phyloP scores from a whole-genome alignment of 2,329 filamentous ascomycete species.

The Pyrenophora seminiperda region DNA sequence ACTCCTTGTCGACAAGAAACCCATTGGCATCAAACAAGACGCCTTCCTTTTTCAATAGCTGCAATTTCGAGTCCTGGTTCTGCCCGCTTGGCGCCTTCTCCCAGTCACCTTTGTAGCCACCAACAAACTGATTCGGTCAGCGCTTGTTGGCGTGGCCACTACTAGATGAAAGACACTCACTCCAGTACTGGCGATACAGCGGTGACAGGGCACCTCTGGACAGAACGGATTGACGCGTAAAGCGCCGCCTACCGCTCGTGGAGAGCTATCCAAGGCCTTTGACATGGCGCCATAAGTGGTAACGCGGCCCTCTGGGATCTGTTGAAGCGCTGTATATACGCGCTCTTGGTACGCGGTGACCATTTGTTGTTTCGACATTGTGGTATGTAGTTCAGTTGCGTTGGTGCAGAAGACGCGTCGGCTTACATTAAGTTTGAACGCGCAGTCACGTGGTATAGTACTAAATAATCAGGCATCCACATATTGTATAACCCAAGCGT shows the following conservation, averaged over 20 bases:
- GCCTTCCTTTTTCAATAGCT: slow-evolving; percentile 66
- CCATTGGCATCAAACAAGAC: slow-evolving; percentile 66
- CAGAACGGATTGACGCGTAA: slow-evolving; percentile 81
- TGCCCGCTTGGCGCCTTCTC: slow-evolving; percentile 65
- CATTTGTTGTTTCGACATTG: slow-evolving; percentile 31
- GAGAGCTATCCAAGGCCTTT: slow-evolving; percentile 69
- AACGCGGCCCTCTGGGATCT: slow-evolving; percentile 75
- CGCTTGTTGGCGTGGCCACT: background rate
- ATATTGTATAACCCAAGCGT: too few relatives aligned
- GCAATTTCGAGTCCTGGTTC: slow-evolving; percentile 68
- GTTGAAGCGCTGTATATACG: slow-evolving; percentile 74
- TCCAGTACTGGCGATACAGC: slow-evolving; percentile 75
- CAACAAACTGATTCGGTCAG: slow-evolving; percentile 52
- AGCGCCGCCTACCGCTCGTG: slow-evolving; percentile 77
- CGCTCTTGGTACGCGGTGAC: slow-evolving; percentile 48
- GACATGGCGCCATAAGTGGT: slow-evolving; percentile 80
- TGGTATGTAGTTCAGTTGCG: background rate
- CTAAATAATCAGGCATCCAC: slow-evolving; percentile 37
- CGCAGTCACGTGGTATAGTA: slow-evolving; percentile 43
- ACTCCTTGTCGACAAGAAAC: slow-evolving; percentile 58
- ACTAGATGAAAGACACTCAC: slow-evolving; percentile 41
- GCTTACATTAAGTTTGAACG: slow-evolving; percentile 12
- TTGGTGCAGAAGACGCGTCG: slow-evolving; percentile 3
- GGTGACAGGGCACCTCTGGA: slow-evolving; percentile 79
- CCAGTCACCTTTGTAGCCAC: slow-evolving; percentile 73